A percentile compares a stretch with the other conserved stretches of the same genome.
Evolutionary conservation across 176 grass and related monocot species (phyloP).

Genomic region (Saccharum officinarum): DNA sequence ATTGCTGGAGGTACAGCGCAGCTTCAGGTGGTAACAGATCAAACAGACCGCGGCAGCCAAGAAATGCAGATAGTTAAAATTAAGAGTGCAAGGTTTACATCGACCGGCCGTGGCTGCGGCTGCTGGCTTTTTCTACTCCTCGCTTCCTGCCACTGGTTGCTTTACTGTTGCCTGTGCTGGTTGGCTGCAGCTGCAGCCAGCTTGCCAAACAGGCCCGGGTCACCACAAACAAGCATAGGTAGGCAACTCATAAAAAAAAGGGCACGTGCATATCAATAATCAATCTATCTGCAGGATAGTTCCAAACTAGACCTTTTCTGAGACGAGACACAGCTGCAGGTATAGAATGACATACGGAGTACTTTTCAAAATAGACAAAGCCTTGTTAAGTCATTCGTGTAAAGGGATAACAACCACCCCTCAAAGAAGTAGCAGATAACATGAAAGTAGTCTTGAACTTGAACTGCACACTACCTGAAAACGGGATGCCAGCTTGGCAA

Average conservation of each 20-base stretch:
- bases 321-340: not conserved
- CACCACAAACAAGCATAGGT: not conserved
- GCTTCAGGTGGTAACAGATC: not conserved
- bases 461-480: constrained; percentile 17
- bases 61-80: not conserved
- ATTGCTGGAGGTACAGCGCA: not conserved
- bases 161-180: no score
- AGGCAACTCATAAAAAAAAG: not conserved
- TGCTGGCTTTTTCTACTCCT: no score
- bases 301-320: constrained; percentile 3
- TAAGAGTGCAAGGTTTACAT: not conserved
- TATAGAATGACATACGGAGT: not conserved
- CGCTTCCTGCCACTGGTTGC: no score
- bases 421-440: not conserved
- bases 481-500: not conserved
- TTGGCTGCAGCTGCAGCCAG: no score
- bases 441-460: not conserved
- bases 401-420: not conserved
- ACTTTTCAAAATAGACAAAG: not conserved
- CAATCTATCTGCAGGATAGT: not conserved
- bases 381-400: not conserved
- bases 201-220: no score
- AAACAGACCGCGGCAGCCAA: not conserved
- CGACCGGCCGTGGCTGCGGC: no score
- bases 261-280: not conserved